These are phyloP conservation scores for Effrenium voratum DNA, from an alignment of 73 alveolate genomes.

Conservation along the genomic window DNA sequence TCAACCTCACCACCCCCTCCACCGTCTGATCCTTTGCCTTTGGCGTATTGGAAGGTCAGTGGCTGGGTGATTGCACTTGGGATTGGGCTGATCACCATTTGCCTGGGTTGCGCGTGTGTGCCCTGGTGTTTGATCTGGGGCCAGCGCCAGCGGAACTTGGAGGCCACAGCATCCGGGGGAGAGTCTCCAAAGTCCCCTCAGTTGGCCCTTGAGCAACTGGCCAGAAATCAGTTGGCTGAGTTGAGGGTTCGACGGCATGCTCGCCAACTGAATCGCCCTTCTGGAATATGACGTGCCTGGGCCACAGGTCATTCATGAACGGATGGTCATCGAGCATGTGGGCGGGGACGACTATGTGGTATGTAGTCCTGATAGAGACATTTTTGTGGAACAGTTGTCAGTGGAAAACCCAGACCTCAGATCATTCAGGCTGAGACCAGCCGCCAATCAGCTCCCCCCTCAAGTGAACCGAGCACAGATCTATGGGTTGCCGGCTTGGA, in stretches of 20 bases:
- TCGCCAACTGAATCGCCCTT: neutral
- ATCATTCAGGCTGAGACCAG: neutral
- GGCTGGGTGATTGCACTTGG: neutral
- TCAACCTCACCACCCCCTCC: neutral
- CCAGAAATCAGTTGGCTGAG: constrained; percentile 3
- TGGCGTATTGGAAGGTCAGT: too few relatives aligned
- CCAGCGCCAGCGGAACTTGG: neutral
- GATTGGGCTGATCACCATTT: neutral
- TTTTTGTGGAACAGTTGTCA: neutral
- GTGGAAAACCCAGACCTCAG: neutral
- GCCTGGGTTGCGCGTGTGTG: too few relatives aligned
- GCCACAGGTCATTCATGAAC: neutral
- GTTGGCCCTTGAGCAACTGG: neutral
- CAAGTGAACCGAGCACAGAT: neutral
- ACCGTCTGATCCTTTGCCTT: neutral
- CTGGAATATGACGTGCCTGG: constrained; percentile 22
- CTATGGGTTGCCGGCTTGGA: neutral
- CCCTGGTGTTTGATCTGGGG: neutral
- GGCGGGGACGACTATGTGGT: neutral
- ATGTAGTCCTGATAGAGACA: neutral
- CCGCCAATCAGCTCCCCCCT: neutral
- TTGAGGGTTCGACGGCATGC: neutral
- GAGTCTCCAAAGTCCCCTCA: neutral
- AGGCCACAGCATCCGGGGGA: neutral
- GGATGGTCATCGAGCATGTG: neutral